Percentiles rank a stretch among this genome's conserved stretches.
Evolutionary conservation across 2,329 filamentous ascomycete genomes (phyloP).

Genomic region (Trichoderma gracile): DNA sequence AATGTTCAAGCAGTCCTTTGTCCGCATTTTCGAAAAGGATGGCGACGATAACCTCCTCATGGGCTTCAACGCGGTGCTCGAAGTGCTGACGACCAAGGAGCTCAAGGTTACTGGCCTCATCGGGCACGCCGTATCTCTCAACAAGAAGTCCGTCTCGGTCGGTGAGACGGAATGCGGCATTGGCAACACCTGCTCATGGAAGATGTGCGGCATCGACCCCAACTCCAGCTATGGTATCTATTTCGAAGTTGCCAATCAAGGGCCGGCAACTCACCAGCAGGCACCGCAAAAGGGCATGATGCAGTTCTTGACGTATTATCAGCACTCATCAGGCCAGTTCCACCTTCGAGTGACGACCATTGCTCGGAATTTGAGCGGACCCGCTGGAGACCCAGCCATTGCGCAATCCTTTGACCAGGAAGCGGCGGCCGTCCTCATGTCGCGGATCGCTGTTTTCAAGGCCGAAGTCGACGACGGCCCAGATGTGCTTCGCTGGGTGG

Average conservation of each 20-base stretch:
- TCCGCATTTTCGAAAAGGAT: constrained; percentile 96
- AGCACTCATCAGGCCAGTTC: constrained; percentile 94
- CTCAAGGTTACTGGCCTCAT: constrained; percentile 97
- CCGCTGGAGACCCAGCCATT: constrained; percentile 89
- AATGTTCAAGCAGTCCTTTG: constrained; percentile 99
- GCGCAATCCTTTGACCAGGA: constrained; percentile 98
- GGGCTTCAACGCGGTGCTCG: constrained; percentile 96
- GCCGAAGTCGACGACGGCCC: constrained; percentile 97
- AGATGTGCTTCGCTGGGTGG: constrained; percentile 97
- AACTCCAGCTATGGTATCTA: constrained; percentile 93
- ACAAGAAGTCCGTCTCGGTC: constrained; percentile 96
- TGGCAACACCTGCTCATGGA: constrained; percentile 98
- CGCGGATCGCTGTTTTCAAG: constrained; percentile 98
- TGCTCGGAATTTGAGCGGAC: constrained; percentile 85
- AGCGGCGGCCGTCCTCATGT: constrained; percentile 96
- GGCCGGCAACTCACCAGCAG: constrained; percentile 81
- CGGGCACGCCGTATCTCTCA: constrained; percentile 91
- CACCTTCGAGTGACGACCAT: constrained; percentile 95
- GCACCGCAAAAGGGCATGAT: constrained; percentile 91
- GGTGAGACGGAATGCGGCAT: constrained; percentile 98
- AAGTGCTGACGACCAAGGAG: constrained; percentile 96
- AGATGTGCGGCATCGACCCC: constrained; percentile 98
- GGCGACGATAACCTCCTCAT: constrained; percentile 91
- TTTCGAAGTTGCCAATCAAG: constrained; percentile 95
- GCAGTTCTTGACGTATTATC: constrained; percentile 98